These are phyloP conservation scores for Hemerocallis citrina DNA, from an alignment of 106 monocot species.

Conservation along the genomic window DNA sequence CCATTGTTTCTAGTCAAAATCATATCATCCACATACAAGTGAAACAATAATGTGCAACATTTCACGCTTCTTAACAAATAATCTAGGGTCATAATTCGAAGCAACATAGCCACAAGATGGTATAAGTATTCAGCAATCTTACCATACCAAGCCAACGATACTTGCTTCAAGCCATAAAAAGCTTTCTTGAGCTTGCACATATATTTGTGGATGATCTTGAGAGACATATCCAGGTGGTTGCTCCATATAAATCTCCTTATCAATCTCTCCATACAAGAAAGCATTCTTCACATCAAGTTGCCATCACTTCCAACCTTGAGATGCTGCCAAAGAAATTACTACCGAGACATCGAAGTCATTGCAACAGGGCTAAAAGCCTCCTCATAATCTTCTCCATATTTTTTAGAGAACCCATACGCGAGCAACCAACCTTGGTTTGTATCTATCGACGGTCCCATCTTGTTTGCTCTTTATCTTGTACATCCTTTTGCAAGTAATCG, in stretches of 20 bases:
- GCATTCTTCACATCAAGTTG: slow-evolving; percentile 1
- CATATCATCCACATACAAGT: neutral
- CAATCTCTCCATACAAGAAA: neutral
- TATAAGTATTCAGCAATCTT: neutral
- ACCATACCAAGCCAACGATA: neutral
- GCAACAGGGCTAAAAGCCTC: neutral
- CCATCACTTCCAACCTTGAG: neutral
- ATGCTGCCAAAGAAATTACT: neutral
- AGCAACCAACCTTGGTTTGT: neutral
- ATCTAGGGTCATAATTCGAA: neutral
- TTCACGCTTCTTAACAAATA: neutral
- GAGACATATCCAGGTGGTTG: neutral
- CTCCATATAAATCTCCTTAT: slow-evolving; percentile 5
- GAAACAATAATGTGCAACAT: neutral
- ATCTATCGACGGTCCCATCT: neutral
- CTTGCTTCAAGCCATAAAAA: neutral
- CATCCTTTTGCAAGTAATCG: neutral
- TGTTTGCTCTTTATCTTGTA: neutral
- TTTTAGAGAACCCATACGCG: neutral
- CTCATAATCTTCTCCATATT: neutral
- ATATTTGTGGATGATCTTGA: neutral
- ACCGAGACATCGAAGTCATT: neutral
- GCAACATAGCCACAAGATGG: neutral
- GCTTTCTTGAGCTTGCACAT: neutral
- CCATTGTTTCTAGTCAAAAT: neutral